Base-by-base conservation (phyloP, 2,329 filamentous ascomycete genomes). In the Fusarium succisae region DNA sequence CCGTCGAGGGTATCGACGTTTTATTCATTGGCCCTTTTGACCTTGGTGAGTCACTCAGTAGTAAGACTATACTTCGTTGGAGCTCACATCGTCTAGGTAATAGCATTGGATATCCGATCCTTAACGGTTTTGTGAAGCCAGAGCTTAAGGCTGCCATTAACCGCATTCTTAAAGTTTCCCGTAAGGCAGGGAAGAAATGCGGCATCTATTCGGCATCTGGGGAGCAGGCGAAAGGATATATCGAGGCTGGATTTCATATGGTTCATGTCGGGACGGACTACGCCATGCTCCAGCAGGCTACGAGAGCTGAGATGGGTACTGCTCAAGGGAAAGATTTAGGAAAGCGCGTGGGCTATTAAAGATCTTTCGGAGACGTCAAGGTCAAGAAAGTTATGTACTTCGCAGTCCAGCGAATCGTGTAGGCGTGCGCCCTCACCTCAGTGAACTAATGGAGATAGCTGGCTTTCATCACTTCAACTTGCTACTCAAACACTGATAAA, bases 71-170 rank as follows among this genome's bases (percentile, higher is more conserved):
- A 24, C 13, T 4, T 15, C 1, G 5, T 39, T 18, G 17, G 1
- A 17, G 20, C 45, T 65, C 0, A 67, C 15, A 6, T 15, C 9
- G 17, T 4, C 2, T 12, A 68, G 65, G 65, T 6, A 68, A 68
- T 17, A 68, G 65, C 5, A 61, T 68, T 20, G 54, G 66, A 13
- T 38, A 68, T 9, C 62, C 66, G n/a, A 67, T 62, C 17, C 60
- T 69, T 24, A 51, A 69, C 26, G 56, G 63, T 6, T 26, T 51
- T 5, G 50, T 69, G 18, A 62, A 51, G 6, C 63, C 50, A 38
- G 55, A 69, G 32, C 35, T 69, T 2, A 66, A 54, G 2, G 32
- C 15, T 8, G 39, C 48, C 6, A 47, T 69, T 7, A 14, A 38
- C n/a, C n/a, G 20, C 2, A 55, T 67, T 20, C n/a, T 67, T 1